Conservation (phyloP, 225 moss, liverwort and hornwort genomes). For the Marchantia polymorpha region DNA sequence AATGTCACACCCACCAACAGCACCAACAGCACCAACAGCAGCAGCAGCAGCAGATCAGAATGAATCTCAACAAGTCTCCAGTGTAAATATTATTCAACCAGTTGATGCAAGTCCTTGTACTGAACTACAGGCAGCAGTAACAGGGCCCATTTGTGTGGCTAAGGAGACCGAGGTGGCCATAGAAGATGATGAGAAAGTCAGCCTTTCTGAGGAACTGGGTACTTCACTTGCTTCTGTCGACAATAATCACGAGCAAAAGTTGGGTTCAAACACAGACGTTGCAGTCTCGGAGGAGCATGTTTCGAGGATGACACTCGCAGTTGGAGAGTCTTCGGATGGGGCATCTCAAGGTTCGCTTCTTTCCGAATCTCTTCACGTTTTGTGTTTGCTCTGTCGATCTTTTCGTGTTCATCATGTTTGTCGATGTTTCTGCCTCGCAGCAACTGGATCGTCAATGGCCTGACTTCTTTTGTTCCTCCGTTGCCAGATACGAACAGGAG, state of each 20-base stretch:
- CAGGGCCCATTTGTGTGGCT: neutral
- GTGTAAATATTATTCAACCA: constrained; percentile 7
- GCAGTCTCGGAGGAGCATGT: neutral
- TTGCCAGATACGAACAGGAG: neutral
- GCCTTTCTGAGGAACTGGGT: neutral
- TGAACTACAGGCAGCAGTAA: neutral
- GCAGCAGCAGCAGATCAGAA: constrained; percentile 7
- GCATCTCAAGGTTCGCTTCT: neutral
- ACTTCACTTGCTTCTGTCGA: neutral
- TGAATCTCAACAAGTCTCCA: neutral
- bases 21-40: no score
- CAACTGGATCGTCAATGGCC: neutral
- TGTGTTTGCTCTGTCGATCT: no score
- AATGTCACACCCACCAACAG: neutral
- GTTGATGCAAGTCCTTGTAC: constrained; percentile 3
- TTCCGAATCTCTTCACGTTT: neutral
- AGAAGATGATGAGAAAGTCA: neutral
- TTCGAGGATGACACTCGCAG: neutral
- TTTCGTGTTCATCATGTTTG: no score
- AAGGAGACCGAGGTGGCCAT: neutral
- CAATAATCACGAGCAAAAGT: neutral
- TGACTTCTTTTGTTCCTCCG: neutral
- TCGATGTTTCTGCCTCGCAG: no score
- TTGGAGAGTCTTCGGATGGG: neutral
- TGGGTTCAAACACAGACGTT: neutral